Evolutionary conservation across 805 yeast species (phyloP), one percentile per base, ranked within the genome.

Genomic region (Kuraishia hungarica): DNA sequence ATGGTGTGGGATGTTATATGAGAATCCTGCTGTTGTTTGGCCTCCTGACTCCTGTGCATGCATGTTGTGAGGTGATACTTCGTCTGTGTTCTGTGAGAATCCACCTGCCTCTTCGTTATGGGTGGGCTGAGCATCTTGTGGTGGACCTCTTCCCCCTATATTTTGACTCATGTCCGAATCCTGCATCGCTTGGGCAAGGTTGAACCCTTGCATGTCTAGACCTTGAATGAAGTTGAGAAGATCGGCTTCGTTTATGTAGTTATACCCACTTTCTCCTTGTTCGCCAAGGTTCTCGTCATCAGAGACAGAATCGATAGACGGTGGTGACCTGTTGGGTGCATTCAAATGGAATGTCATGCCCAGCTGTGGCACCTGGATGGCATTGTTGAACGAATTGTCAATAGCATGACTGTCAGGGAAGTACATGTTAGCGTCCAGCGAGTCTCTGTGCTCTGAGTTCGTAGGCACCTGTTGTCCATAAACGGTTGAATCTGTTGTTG

Each of bases 231-330:
- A 64, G 13, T 60, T 58, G 61, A 62, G 58, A 50, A 67, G 57
- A 21, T 67, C 69, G 6, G 59, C 63, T 55, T 64, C 64, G 54
- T 67, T 66, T 23, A 63, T 57, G 53, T 67, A 67, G 51, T 56
- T 65, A 54, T 64, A 65, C 2, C 52, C 59, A 2, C 55, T 39
- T 48, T 46, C 47, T 29, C 51, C 51, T 35, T 51, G 48, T 13
- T 46, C 43, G 10, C 22, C 52, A 29, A 35, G 17, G n/a, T 48
- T 57, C 19, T 55, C 72, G 19, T 64, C 70, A 53, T 65, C 66
- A 15, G 71, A 67, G 51, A 62, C 67, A 21, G 73, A 66, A 11
- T 68, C 64, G 21, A 73, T 59, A 2, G 77, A 71, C 5, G 78
- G 77, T 1, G 76, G 75, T 4, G 71, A 67, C 51, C 68, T 65